Conservation (phyloP, 495 filamentous ascomycete genomes). For the Beverwykella pulmonaria region DNA sequence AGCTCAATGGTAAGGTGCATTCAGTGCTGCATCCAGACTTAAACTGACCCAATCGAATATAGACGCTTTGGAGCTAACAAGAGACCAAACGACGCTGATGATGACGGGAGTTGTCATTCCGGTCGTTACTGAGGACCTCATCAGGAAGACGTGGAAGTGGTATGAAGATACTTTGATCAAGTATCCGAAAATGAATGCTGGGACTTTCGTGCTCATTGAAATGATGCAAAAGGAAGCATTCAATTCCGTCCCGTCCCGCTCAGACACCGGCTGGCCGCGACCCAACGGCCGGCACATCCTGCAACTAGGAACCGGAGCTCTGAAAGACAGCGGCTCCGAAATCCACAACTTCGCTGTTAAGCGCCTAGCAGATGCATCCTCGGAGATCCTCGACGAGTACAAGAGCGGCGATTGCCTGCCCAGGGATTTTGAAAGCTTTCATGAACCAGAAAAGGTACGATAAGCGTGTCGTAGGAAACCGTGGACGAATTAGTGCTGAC, state of each 20-base stretch:
- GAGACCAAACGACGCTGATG: slow-evolving; percentile 36
- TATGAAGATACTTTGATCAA: slow-evolving; percentile 31
- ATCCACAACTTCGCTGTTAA: slow-evolving; percentile 30
- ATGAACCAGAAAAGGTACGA: slow-evolving; percentile 24
- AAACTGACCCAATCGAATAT: neutral
- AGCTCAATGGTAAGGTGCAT: slow-evolving; percentile 22
- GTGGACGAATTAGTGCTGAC: slow-evolving; percentile 25
- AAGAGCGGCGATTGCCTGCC: slow-evolving; percentile 19
- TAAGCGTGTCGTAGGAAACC: neutral
- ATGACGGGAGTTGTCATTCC: slow-evolving; percentile 32
- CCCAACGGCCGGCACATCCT: slow-evolving; percentile 36
- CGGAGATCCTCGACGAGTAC: slow-evolving; percentile 14
- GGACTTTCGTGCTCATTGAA: slow-evolving; percentile 41
- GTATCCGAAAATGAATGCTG: slow-evolving; percentile 26
- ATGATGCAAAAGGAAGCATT: slow-evolving; percentile 41
- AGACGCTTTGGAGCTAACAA: slow-evolving; percentile 23
- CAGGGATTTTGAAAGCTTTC: slow-evolving; percentile 23
- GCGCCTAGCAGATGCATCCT: slow-evolving; percentile 21
- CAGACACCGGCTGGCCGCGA: slow-evolving; percentile 39
- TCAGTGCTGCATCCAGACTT: neutral
- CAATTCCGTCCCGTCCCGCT: slow-evolving; percentile 29
- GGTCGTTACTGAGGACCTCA: slow-evolving; percentile 32
- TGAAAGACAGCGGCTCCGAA: slow-evolving; percentile 28
- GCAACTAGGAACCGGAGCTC: slow-evolving; percentile 30
- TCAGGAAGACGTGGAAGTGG: slow-evolving; percentile 41